Conservation (phyloP, 768 basidiomycete genomes). For the Lactarius hatsudake region DNA sequence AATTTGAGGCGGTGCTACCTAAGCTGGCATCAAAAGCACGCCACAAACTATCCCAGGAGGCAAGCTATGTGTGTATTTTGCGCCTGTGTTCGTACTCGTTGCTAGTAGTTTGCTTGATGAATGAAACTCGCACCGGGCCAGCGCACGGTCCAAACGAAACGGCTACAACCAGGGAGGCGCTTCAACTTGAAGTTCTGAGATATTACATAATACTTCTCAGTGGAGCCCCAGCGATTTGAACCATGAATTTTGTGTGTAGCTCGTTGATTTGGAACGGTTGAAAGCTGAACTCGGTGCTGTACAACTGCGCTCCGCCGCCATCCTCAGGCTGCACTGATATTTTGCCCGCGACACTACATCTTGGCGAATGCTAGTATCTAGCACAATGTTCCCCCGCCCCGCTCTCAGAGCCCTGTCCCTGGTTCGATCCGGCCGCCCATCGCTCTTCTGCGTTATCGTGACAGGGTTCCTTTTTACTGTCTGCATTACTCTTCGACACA, state of each 20-base stretch:
- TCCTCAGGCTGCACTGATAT: background rate
- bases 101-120: background rate
- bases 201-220: background rate
- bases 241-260: background rate
- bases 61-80: background rate
- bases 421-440: background rate
- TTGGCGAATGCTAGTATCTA: background rate
- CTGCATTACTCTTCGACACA: background rate
- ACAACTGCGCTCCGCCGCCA: background rate
- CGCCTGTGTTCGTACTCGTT: background rate
- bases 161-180: too few relatives aligned
- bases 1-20: background rate
- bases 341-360: background rate
- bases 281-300: background rate
- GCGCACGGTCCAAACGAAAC: too few relatives aligned
- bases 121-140: background rate
- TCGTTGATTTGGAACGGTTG: background rate
- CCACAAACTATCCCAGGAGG: background rate
- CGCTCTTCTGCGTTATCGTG: background rate
- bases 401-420: background rate
- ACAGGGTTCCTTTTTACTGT: background rate
- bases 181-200: too few relatives aligned
- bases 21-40: background rate
- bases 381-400: background rate
- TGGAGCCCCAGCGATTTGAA: background rate